Evolutionary conservation across 768 basidiomycete genomes (phyloP), one percentile per base, ranked within the genome.

Genomic region (Mycena olivaceomarginata): DNA sequence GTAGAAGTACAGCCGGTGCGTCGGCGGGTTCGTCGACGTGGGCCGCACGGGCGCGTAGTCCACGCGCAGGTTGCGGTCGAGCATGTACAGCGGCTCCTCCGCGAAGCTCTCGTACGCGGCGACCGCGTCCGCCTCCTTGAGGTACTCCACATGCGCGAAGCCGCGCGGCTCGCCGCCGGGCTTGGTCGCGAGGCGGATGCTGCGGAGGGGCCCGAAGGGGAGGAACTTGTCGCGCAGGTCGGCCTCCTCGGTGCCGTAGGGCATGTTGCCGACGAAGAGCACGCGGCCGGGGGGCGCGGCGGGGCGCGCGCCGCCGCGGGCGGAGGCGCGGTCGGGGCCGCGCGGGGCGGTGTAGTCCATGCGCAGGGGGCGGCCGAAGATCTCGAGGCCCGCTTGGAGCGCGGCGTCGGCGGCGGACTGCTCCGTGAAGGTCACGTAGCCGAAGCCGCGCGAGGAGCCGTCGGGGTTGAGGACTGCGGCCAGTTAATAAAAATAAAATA

Each of bases 211-310:
- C 10, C 92, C 92, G 79, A 89, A 92, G 37, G 85, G 81, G 25
- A 80, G 82, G 78, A 92, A 89, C 20, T 85, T 83, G 5, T 87
- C 85, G 53, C 82, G 72, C 13, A 93, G 64, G 60, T 91, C 86
- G 25, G 81, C 82, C 75, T 87, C 88, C 2, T 85, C 87, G 51
- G 84, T 79, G 20, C 80, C 84, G 81, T 85, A 94, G 65, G 92
- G 90, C n/a, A 93, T n/a, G 77, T 93, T 93, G 11, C 87, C 89
- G 43, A 92, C 78, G 59, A 83, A 92, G 66, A 93, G 79, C 4
- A 84, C 85, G 12, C 83, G 83, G n/a, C 82, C 83, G 8, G 90
- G 89, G 20, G 82, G 69, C 39, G 18, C 16, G 46, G 73, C 56
- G n/a, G 51, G 11, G 51, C 62, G 60, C 40, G 41, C 15, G 13